Percentiles rank a stretch among this genome's conserved stretches.
Conservation (phyloP, 352 stramenopile species). For the Phytopythium vexans region DNA sequence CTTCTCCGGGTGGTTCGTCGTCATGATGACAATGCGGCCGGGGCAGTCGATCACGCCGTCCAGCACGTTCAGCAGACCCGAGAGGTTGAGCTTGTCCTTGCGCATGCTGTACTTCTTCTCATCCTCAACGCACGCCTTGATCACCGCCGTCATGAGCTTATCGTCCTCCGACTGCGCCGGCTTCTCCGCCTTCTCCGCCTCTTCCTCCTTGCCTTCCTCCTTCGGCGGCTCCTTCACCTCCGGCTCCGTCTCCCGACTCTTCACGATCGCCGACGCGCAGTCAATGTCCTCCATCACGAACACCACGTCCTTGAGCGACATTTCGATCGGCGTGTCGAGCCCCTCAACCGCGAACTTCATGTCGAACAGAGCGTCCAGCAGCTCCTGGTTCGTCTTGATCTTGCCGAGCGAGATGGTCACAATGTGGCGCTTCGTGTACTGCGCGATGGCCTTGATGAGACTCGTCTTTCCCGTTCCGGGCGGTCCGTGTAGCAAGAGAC, state of each 20-base stretch:
- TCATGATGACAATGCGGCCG: conserved; percentile 82
- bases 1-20: conserved; percentile 84
- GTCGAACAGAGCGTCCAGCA: conserved; percentile 83
- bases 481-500: conserved; percentile 78
- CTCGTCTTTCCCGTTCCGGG: conserved; percentile 88
- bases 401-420: conserved; percentile 63
- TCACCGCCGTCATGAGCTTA: conserved; percentile 31
- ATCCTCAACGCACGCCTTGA: conserved; percentile 23
- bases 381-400: conserved; percentile 80
- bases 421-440: conserved; percentile 70
- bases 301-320: conserved; percentile 83
- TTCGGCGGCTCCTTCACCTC: conserved; percentile 37
- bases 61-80: conserved; percentile 87
- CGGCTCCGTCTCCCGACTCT: conserved; percentile 28
- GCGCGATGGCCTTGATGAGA: conserved; percentile 84
- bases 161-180: conserved; percentile 16
- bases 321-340: conserved; percentile 58
- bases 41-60: conserved; percentile 84
- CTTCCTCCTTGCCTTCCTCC: conserved; percentile 5
- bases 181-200: conserved; percentile 6
- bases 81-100: conserved; percentile 76
- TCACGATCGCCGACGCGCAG: conserved; percentile 73
- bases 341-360: conserved; percentile 59
- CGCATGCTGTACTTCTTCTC: conserved; percentile 23
- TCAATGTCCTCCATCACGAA: conserved; percentile 92